A percentile compares a stretch with the other conserved stretches of the same genome.
phyloP scores from a whole-genome alignment of 805 yeast genomes.

The Cyberlindnera americana region DNA sequence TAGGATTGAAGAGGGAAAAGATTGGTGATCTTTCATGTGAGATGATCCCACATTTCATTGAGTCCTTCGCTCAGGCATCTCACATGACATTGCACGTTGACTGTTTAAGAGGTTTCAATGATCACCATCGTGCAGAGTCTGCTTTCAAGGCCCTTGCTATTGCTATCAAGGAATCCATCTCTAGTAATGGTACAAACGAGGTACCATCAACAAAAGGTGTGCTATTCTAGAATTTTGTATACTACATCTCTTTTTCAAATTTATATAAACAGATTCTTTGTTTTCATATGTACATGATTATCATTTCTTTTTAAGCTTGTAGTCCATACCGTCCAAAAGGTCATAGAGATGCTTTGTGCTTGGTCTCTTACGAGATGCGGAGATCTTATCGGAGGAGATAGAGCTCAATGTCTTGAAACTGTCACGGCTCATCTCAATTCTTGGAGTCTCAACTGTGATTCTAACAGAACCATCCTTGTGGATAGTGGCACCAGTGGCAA shows the following conservation, averaged over 20 bases:
- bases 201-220: conserved; percentile 98
- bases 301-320: conserved; percentile 1
- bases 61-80: conserved; percentile 91
- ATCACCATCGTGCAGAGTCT: conserved; percentile 93
- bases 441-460: conserved; percentile 4
- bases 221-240: conserved; percentile 45
- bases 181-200: conserved; percentile 81
- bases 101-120: conserved; percentile 88
- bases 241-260: background rate
- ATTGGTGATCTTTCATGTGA: conserved; percentile 90
- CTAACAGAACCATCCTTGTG: conserved; percentile 35
- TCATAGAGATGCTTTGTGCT: background rate
- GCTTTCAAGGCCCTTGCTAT: conserved; percentile 96
- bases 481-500: conserved; percentile 24
- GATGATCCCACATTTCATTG: conserved; percentile 97
- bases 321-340: background rate
- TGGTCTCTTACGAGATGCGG: background rate
- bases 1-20: conserved; percentile 88
- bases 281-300: background rate
- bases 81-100: conserved; percentile 92
- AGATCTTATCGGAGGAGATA: background rate
- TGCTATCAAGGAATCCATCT: conserved; percentile 82
- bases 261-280: background rate
- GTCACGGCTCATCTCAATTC: conserved; percentile 2
- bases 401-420: background rate